Evolutionary conservation across 2,329 filamentous ascomycete genomes (phyloP).

Genomic region (Parascedosporium putredinis): DNA sequence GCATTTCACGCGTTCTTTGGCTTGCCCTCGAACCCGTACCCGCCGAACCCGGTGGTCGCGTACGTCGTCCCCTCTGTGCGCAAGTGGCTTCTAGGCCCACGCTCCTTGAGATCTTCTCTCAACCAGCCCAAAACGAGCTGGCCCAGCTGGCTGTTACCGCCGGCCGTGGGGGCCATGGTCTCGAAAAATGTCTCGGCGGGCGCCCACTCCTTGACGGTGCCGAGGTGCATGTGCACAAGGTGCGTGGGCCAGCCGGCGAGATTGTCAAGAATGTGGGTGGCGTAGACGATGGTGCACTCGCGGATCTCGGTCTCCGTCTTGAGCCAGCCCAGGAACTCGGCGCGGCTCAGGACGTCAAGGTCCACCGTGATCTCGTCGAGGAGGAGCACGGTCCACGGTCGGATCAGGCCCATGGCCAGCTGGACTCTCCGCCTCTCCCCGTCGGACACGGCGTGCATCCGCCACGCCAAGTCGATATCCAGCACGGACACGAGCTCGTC

Average conservation of each 20-base stretch:
- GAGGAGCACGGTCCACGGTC: slow-evolving; percentile 84
- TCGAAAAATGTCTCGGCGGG: slow-evolving; percentile 58
- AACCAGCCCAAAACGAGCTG: slow-evolving; percentile 86
- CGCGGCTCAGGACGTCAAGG: slow-evolving; percentile 74
- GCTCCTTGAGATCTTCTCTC: slow-evolving; percentile 63
- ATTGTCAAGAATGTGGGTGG: slow-evolving; percentile 95
- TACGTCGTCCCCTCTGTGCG: slow-evolving; percentile 57
- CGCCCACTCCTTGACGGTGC: slow-evolving; percentile 80
- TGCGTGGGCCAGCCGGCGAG: slow-evolving; percentile 91
- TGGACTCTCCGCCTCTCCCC: slow-evolving; percentile 88
- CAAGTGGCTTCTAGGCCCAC: slow-evolving; percentile 62
- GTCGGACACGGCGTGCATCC: slow-evolving; percentile 91
- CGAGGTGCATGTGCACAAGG: slow-evolving; percentile 89
- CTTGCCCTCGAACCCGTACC: slow-evolving; percentile 46
- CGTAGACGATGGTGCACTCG: slow-evolving; percentile 88
- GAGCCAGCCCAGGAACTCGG: slow-evolving; percentile 77
- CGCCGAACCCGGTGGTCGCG: slow-evolving; percentile 38
- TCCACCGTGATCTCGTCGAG: slow-evolving; percentile 97
- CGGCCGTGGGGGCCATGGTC: slow-evolving; percentile 22
- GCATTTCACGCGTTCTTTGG: neutral
- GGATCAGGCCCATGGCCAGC: slow-evolving; percentile 85
- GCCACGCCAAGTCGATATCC: slow-evolving; percentile 86
- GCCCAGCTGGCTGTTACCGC: slow-evolving; percentile 73
- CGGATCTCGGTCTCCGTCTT: slow-evolving; percentile 75
- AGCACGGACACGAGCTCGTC: slow-evolving; percentile 82